Evolutionary conservation across 805 yeast species (phyloP).

Genomic region (Wickerhamiella domercqiae): DNA sequence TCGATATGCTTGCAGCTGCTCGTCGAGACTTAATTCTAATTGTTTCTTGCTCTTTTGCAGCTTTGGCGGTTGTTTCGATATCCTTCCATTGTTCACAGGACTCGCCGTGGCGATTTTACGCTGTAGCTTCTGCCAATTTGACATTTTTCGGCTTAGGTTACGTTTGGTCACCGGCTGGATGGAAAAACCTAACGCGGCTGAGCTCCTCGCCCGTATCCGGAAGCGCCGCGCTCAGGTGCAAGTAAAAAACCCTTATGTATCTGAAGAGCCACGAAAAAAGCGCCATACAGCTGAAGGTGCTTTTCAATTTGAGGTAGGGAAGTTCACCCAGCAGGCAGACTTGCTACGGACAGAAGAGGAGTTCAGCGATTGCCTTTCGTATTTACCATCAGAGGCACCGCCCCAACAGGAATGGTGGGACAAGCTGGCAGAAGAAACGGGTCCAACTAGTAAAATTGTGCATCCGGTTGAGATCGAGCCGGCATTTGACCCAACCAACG

Average conservation of each 20-base stretch:
- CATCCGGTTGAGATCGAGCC: slow-evolving; percentile 1
- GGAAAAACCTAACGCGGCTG: too few species aligned
- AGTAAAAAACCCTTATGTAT: not conserved
- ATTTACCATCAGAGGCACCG: not conserved
- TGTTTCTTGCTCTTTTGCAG: too few species aligned
- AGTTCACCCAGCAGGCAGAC: not conserved
- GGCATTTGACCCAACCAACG: not conserved
- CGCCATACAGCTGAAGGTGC: not conserved
- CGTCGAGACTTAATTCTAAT: too few species aligned
- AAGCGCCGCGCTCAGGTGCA: not conserved
- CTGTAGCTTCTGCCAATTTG: slow-evolving; percentile 1
- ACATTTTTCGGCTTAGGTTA: too few species aligned
- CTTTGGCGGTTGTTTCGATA: too few species aligned
- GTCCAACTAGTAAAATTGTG: not conserved
- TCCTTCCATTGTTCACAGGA: too few species aligned
- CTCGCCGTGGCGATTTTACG: not conserved
- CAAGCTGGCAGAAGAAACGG: not conserved
- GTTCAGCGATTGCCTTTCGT: not conserved
- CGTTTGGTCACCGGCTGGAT: too few species aligned
- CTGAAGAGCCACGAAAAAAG: not conserved
- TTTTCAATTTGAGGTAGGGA: not conserved
- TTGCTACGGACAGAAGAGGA: not conserved
- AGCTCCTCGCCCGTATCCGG: not conserved
- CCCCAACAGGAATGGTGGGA: slow-evolving; percentile 1
- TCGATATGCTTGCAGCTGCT: not conserved